Evolutionary conservation across 306 rosid species (phyloP).

Genomic region (Vigna trinervia): DNA sequence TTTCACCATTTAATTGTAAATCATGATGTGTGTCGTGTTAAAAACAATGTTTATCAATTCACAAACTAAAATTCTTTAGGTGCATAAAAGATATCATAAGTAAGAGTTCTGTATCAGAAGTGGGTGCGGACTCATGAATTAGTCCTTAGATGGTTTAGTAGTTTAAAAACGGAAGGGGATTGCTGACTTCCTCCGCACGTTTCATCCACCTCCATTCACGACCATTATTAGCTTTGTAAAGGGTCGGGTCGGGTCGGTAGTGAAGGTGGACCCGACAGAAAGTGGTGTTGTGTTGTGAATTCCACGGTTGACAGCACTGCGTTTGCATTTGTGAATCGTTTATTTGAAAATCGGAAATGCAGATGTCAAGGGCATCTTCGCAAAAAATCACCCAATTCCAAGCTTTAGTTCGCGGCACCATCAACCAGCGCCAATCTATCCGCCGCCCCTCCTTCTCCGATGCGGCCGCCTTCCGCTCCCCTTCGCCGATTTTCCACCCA

Average conservation of each 20-base stretch:
- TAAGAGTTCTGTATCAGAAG: not conserved
- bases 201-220: not conserved
- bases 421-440: constrained; percentile 14
- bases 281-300: constrained; percentile 8
- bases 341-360: constrained; percentile 36
- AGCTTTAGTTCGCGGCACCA: constrained; percentile 56
- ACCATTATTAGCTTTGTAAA: not conserved
- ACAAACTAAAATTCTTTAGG: not conserved
- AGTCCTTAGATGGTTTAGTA: no score
- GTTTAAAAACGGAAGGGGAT: not conserved
- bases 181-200: not conserved
- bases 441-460: constrained; percentile 47
- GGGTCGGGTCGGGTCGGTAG: not conserved
- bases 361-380: constrained; percentile 46
- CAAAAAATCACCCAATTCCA: constrained; percentile 50
- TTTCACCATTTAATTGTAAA: no score
- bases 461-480: constrained; percentile 13
- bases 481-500: constrained; percentile 19
- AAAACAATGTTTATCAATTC: no score
- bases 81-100: not conserved
- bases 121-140: not conserved
- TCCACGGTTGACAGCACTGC: not conserved
- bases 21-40: not conserved
- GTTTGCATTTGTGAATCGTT: not conserved
- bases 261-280: not conserved